These are phyloP conservation scores for Erysimum cheiri DNA, from an alignment of 441 rosid genomes.

Conservation along the genomic window DNA sequence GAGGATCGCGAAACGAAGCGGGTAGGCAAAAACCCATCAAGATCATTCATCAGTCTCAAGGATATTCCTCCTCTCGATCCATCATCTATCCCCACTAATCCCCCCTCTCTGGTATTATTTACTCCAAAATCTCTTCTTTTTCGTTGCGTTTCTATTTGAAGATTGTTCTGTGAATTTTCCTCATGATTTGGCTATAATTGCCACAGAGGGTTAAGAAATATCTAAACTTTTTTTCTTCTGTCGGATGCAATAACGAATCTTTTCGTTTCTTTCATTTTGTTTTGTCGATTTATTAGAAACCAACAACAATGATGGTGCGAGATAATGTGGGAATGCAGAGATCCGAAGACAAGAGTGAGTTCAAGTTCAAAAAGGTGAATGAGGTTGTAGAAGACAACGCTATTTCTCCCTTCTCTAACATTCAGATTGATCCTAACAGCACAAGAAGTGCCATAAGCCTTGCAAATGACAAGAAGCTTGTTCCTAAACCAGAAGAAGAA, in stretches of 20 bases:
- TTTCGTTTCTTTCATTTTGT: not conserved
- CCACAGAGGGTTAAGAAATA: not conserved
- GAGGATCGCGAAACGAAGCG: constrained; percentile 32
- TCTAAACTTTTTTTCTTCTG: not conserved
- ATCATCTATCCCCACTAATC: constrained; percentile 19
- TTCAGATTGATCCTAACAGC: constrained; percentile 43
- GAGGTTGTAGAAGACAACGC: constrained; percentile 30
- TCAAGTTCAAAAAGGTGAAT: constrained; percentile 9
- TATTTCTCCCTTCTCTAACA: constrained; percentile 34
- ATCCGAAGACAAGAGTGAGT: constrained; percentile 12
- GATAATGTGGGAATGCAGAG: not conserved
- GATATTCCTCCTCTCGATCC: constrained; percentile 45
- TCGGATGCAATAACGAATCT: constrained; percentile 3
- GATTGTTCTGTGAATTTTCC: not conserved
- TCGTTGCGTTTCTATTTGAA: not conserved
- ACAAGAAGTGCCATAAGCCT: constrained; percentile 15
- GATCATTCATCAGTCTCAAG: constrained; percentile 35
- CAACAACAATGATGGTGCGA: constrained; percentile 23
- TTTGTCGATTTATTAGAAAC: constrained; percentile 16
- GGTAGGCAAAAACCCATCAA: constrained; percentile 18
- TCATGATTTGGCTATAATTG: not conserved
- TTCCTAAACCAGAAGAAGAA: constrained; percentile 8
- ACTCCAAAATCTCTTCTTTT: constrained; percentile 4
- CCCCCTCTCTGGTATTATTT: constrained; percentile 27
- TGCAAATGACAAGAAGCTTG: not conserved